Percentiles rank a stretch among this genome's conserved stretches.
These are phyloP conservation scores for Solanum pinnatisectum DNA, from an alignment of 257 asterid genomes.

Conservation along the genomic window DNA sequence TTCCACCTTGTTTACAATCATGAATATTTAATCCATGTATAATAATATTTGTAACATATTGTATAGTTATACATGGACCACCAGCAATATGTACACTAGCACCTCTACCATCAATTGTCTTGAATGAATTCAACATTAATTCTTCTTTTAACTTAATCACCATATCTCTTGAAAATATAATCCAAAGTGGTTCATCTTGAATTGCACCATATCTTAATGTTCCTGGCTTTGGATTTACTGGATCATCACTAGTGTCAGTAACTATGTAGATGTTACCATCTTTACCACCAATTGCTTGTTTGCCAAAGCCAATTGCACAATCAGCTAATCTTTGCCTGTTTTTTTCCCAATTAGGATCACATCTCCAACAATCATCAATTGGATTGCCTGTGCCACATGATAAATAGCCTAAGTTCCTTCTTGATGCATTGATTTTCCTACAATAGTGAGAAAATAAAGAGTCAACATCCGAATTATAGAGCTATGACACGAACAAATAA, in stretches of 20 bases:
- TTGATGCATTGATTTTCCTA: slow-evolving; percentile 63
- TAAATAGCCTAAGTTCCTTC: slow-evolving; percentile 56
- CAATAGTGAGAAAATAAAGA: not conserved
- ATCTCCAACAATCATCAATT: slow-evolving; percentile 95
- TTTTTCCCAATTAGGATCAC: slow-evolving; percentile 69
- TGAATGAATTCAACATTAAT: slow-evolving; percentile 77
- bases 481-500: too few relatives aligned
- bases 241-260: slow-evolving; percentile 54
- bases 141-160: slow-evolving; percentile 65
- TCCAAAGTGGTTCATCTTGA: slow-evolving; percentile 78
- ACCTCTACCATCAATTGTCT: slow-evolving; percentile 82
- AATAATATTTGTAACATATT: slow-evolving; percentile 62
- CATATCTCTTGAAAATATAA: slow-evolving; percentile 62
- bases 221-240: slow-evolving; percentile 70
- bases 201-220: slow-evolving; percentile 64
- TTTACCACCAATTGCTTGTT: slow-evolving; percentile 68
- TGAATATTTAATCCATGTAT: slow-evolving; percentile 77
- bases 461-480: not conserved
- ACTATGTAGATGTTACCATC: slow-evolving; percentile 68
- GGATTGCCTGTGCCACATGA: slow-evolving; percentile 87
- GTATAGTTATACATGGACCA: slow-evolving; percentile 77
- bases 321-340: slow-evolving; percentile 65
- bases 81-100: slow-evolving; percentile 76
- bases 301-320: slow-evolving; percentile 88
- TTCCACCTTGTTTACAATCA: slow-evolving; percentile 78